phyloP scores from a whole-genome alignment of 1,284 basidiomycete species.

The Porodaedalea pini region DNA sequence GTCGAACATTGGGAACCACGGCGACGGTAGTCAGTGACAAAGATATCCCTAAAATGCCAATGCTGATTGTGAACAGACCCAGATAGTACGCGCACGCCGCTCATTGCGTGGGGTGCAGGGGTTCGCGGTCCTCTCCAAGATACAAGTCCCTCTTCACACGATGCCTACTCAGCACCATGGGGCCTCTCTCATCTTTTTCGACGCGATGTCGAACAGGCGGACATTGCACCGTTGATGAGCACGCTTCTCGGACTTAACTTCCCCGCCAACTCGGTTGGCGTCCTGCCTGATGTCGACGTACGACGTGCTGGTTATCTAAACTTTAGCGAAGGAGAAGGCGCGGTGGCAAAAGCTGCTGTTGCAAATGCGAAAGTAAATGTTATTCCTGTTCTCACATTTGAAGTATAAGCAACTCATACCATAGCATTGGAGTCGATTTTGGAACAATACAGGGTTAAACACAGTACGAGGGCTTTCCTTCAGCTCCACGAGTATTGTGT shows the following conservation, averaged over 20 bases:
- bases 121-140: slow-evolving; percentile 63
- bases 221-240: slow-evolving; percentile 79
- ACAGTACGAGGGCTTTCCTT: slow-evolving; percentile 43
- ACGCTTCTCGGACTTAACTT: slow-evolving; percentile 66
- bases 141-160: slow-evolving; percentile 54
- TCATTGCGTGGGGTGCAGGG: slow-evolving; percentile 83
- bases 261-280: slow-evolving; percentile 76
- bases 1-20: slow-evolving; percentile 87
- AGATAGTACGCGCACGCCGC: slow-evolving; percentile 83
- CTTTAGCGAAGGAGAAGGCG: slow-evolving; percentile 32
- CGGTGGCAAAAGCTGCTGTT: slow-evolving; percentile 55
- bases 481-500: not conserved
- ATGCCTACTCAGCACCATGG: slow-evolving; percentile 68
- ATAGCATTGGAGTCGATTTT: slow-evolving; percentile 50
- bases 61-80: slow-evolving; percentile 51
- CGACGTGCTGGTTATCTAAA: slow-evolving; percentile 52
- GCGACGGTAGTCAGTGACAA: slow-evolving; percentile 68
- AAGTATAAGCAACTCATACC: slow-evolving; percentile 1
- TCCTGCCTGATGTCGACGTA: slow-evolving; percentile 65
- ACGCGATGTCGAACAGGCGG: slow-evolving; percentile 81
- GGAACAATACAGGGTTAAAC: slow-evolving; percentile 79
- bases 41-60: slow-evolving; percentile 10
- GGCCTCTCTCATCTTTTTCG: slow-evolving; percentile 45
- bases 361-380: slow-evolving; percentile 61
- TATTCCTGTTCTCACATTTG: not conserved